Evolutionary conservation across 495 filamentous ascomycete species (phyloP), one percentile per base, ranked within the genome.

Genomic region (Aspergillus mulundensis): DNA sequence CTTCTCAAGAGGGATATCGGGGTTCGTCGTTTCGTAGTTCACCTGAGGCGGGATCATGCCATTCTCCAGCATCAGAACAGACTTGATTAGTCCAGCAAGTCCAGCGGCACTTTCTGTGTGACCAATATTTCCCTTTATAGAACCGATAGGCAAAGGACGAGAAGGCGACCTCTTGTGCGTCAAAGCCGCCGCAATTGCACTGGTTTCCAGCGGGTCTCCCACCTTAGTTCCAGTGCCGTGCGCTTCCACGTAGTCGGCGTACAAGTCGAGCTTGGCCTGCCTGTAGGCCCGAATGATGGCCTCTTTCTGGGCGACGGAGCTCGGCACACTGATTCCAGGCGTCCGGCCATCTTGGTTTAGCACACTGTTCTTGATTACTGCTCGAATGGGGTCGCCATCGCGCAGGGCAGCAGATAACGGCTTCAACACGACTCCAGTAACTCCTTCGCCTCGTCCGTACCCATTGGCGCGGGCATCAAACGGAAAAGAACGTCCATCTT

Each of bases 321-420:
- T 50, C 0, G 57, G 57, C 15, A 54, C 52, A 36, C 50, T 59
- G 1, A 59, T 59, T 39, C 57, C 57, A 7, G 44, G 50, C 3
- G 57, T 54, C 14, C 51, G 47, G 2, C 57, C 57, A n/a, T 53
- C 51, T 20, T 59, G 57, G 39, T 59, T 59, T 10, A 54, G 30
- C 1, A 50, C 57, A n/a, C 43, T 50, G n/a, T 50, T 59, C 23
- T 75, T 73, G 49, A 89, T 83, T 24, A 89, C 74, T 16, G 81
- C 82, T 43, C 81, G 72, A 41, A 88, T 83, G 14, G 80, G 77
- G 58, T 85, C 78, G 19, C 75, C 74, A 56, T 83, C 78, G 7
- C 65, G 60, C 5, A 54, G 28, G 5, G 57, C 57, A 18, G 45
- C 57, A 20, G 45, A 53, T 6, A 59, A 28, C 3, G 50, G 44